A percentile compares a stretch with the other conserved stretches of the same genome.
Evolutionary conservation across 2,329 filamentous ascomycete genomes (phyloP).

Genomic region (Curvularia lunata): DNA sequence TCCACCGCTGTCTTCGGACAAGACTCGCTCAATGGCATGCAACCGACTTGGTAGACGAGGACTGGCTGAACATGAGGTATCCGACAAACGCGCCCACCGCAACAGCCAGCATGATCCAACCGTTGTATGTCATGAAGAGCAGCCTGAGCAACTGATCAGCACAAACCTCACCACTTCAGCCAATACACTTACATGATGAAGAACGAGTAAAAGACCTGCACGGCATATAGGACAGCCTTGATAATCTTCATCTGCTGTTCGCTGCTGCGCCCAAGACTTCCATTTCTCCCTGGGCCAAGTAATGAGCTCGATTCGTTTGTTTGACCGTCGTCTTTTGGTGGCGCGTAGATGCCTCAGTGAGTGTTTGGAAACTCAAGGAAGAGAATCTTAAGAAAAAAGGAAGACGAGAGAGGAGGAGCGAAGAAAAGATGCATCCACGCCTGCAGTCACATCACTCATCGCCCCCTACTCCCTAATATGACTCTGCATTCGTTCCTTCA

Average conservation of each 20-base stretch:
- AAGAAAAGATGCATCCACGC: conserved; percentile 15
- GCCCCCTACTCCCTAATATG: no score
- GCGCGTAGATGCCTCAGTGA: conserved; percentile 37
- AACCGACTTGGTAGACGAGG: conserved; percentile 78
- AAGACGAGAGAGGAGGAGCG: conserved; percentile 10
- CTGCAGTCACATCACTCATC: not conserved
- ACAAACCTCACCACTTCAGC: not conserved
- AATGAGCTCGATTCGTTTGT: conserved; percentile 68
- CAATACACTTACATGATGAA: conserved; percentile 91
- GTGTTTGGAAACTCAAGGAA: conserved; percentile 12
- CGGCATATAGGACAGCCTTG: conserved; percentile 83
- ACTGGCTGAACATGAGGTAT: conserved; percentile 77
- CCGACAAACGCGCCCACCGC: conserved; percentile 87
- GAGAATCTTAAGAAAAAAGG: conserved; percentile 4
- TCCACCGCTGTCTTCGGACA: not conserved
- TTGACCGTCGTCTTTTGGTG: conserved; percentile 22
- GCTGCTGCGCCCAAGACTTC: conserved; percentile 60
- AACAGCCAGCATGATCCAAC: conserved; percentile 94
- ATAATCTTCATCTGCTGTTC: conserved; percentile 74
- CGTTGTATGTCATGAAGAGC: conserved; percentile 99
- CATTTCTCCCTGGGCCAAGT: conserved; percentile 72
- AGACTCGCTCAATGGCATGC: conserved; percentile 74
- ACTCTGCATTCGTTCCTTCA: not conserved
- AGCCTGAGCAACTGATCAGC: conserved; percentile 66
- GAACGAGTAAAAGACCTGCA: conserved; percentile 98